Conservation (phyloP, 2,329 filamentous ascomycete species). For the Aschersonia sp. region DNA sequence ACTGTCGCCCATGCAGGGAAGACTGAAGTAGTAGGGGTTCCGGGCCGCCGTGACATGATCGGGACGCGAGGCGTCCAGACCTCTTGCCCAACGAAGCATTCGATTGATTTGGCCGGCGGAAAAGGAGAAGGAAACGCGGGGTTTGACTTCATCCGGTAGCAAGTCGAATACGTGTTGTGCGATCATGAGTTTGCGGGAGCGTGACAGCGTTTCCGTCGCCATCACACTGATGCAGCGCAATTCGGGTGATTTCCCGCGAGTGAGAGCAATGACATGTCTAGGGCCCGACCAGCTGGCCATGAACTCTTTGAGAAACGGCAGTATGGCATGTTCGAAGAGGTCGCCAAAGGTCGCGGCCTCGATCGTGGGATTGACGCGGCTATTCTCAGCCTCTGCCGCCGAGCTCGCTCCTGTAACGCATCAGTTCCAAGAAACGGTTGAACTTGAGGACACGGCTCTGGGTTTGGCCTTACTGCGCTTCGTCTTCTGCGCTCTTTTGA, state of each 20-base stretch:
- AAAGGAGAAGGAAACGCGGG: slow-evolving; percentile 21
- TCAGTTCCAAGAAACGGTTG: not conserved
- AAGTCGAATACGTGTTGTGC: slow-evolving; percentile 25
- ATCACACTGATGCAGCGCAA: slow-evolving; percentile 25
- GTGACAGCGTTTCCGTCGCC: slow-evolving; percentile 18
- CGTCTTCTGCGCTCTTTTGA: not conserved
- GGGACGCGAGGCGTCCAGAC: slow-evolving; percentile 19
- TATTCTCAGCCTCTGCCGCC: slow-evolving; percentile 14
- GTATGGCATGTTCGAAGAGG: slow-evolving; percentile 26
- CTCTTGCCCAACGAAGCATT: slow-evolving; percentile 23
- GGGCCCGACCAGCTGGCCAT: slow-evolving; percentile 26
- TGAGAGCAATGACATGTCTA: slow-evolving; percentile 23
- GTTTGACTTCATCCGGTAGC: slow-evolving; percentile 18
- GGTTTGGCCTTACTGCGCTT: not conserved
- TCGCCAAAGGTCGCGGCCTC: slow-evolving; percentile 23
- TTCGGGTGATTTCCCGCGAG: slow-evolving; percentile 18
- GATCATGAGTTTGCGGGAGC: slow-evolving; percentile 22
- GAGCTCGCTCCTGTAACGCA: slow-evolving; percentile 7
- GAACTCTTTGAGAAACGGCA: slow-evolving; percentile 27
- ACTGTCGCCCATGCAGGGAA: slow-evolving; percentile 30
- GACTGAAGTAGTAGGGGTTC: slow-evolving; percentile 27
- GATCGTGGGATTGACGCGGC: slow-evolving; percentile 12
- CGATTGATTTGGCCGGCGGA: slow-evolving; percentile 21
- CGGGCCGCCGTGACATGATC: slow-evolving; percentile 26
- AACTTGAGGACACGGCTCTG: too few species aligned